A percentile compares a stretch with the other conserved stretches of the same genome.
phyloP scores from a whole-genome alignment of 179 eudicot species.

The Camellia oleifera region DNA sequence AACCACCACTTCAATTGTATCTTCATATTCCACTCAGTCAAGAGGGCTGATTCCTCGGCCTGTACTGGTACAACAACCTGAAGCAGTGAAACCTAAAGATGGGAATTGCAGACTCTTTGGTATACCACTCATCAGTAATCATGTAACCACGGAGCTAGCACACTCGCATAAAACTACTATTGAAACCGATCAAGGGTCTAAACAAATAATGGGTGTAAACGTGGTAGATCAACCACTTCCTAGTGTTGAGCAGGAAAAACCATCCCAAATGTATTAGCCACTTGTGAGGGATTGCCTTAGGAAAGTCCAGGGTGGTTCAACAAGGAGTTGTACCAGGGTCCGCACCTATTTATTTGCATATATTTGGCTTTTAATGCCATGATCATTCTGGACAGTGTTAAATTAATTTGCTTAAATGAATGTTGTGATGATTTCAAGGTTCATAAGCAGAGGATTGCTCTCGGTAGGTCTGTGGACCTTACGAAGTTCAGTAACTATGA shows the following conservation, averaged over 20 bases:
- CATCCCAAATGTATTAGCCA: conserved; percentile 24
- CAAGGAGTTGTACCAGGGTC: conserved; percentile 84
- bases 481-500: conserved; percentile 74
- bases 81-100: conserved; percentile 51
- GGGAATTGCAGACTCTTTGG: conserved; percentile 88
- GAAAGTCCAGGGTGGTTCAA: conserved; percentile 54
- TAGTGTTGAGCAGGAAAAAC: conserved; percentile 49
- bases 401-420: conserved; percentile 5
- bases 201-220: conserved; percentile 47
- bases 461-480: conserved; percentile 95
- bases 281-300: conserved; percentile 40
- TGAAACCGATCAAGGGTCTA: conserved; percentile 47
- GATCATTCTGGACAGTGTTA: neutral
- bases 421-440: conserved; percentile 52
- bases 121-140: conserved; percentile 53
- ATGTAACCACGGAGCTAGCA: conserved; percentile 31
- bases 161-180: conserved; percentile 22
- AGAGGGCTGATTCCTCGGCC: conserved; percentile 47
- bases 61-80: conserved; percentile 31
- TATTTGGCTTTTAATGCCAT: neutral
- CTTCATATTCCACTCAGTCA: conserved; percentile 44
- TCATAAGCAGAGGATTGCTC: conserved; percentile 90
- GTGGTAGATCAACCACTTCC: conserved; percentile 33
- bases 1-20: conserved; percentile 51
- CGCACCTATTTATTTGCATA: neutral